These are phyloP conservation scores for Cyphellophora attinorum DNA, from an alignment of 2,329 filamentous ascomycete genomes.

Conservation along the genomic window DNA sequence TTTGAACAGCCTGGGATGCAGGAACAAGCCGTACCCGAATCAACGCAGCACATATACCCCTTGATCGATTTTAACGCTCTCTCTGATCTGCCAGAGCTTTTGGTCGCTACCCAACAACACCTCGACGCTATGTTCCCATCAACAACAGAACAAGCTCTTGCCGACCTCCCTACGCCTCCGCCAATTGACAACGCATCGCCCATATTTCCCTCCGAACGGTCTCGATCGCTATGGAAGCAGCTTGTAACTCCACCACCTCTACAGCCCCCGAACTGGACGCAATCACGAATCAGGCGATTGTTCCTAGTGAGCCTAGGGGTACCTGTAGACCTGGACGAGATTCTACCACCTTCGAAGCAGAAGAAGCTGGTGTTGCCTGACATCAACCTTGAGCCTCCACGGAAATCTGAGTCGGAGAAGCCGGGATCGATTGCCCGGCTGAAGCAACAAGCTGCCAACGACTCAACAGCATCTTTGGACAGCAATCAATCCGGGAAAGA, in stretches of 20 bases:
- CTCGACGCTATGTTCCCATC: conserved; percentile 36
- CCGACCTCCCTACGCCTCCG: conserved; percentile 26
- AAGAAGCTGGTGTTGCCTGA: conserved; percentile 94
- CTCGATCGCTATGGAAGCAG: conserved; percentile 89
- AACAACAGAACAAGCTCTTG: conserved; percentile 23
- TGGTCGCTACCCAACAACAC: conserved; percentile 26
- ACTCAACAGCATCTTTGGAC: conserved; percentile 22
- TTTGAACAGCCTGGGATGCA: conserved; percentile 44
- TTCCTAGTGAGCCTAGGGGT: conserved; percentile 95
- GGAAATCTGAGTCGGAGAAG: conserved; percentile 48
- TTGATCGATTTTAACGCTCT: conserved; percentile 46
- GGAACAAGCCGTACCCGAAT: conserved; percentile 18
- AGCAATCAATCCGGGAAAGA: conserved; percentile 21
- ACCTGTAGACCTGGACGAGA: conserved; percentile 93
- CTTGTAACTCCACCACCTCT: conserved; percentile 88
- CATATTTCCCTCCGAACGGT: conserved; percentile 75
- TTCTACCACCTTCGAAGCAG: conserved; percentile 91
- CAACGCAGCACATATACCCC: conserved; percentile 14
- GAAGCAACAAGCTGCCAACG: conserved; percentile 24
- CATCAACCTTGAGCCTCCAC: conserved; percentile 45
- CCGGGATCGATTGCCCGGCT: conserved; percentile 24
- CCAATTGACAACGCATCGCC: conserved; percentile 36
- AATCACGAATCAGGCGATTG: conserved; percentile 83
- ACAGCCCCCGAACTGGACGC: conserved; percentile 95
- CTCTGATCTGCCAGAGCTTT: conserved; percentile 33